These are phyloP conservation scores for Starmerella bombi DNA, from an alignment of 805 yeast genomes.

Conservation along the genomic window DNA sequence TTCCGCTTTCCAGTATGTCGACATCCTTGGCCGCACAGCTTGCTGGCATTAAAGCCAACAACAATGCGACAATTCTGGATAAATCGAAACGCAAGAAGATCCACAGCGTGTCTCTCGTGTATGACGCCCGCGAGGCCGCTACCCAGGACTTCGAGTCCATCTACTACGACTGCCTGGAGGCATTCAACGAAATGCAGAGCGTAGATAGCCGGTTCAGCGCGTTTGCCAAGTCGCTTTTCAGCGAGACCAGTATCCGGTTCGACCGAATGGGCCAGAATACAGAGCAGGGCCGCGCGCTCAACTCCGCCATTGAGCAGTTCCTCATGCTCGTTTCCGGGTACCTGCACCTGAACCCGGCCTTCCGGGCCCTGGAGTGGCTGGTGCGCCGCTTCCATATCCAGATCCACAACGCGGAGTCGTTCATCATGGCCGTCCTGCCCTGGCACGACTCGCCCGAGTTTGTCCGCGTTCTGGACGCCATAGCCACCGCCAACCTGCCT, in stretches of 20 bases:
- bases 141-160: slow-evolving; percentile 84
- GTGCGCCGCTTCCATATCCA: slow-evolving; percentile 80
- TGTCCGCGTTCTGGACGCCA: slow-evolving; percentile 57
- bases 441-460: slow-evolving; percentile 65
- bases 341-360: slow-evolving; percentile 59
- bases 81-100: slow-evolving; percentile 74
- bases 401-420: slow-evolving; percentile 58
- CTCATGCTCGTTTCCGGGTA: slow-evolving; percentile 62
- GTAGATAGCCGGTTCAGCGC: slow-evolving; percentile 63
- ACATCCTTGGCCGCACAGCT: slow-evolving; percentile 79
- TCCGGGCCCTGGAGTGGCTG: slow-evolving; percentile 87
- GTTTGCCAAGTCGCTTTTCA: slow-evolving; percentile 62
- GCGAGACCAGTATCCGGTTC: slow-evolving; percentile 62
- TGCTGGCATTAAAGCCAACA: slow-evolving; percentile 40
- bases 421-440: slow-evolving; percentile 66
- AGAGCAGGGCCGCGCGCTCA: slow-evolving; percentile 63
- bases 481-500: slow-evolving; percentile 51
- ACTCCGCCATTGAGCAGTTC: slow-evolving; percentile 62
- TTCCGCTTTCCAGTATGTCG: slow-evolving; percentile 5
- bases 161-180: slow-evolving; percentile 57
- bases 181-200: slow-evolving; percentile 54
- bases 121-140: slow-evolving; percentile 79
- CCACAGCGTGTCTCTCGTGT: slow-evolving; percentile 79
- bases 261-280: slow-evolving; percentile 74
- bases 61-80: slow-evolving; percentile 58